phyloP scores from a whole-genome alignment of 176 grass and related monocot species.

The Elymus sibiricus region DNA sequence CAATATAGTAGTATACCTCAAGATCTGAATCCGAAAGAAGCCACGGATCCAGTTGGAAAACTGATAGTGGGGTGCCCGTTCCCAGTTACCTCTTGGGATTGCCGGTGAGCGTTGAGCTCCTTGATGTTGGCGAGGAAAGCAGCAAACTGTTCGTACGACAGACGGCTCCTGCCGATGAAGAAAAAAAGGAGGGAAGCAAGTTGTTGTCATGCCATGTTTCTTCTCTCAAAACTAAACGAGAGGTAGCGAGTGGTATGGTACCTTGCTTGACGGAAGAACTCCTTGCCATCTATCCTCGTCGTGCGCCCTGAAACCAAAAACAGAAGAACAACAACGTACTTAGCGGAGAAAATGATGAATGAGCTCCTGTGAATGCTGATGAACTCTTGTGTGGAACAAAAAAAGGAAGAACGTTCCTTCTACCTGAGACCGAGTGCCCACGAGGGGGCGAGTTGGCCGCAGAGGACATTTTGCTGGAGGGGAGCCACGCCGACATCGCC shows the following conservation, averaged over 20 bases:
- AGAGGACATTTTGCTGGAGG: constrained; percentile 87
- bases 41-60: not conserved
- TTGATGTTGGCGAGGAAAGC: constrained; percentile 93
- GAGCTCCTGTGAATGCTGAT: not conserved
- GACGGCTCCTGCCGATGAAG: constrained; percentile 56
- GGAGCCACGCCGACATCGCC: constrained; percentile 65
- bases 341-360: not conserved
- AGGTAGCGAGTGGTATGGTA: not conserved
- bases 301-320: constrained; percentile 42
- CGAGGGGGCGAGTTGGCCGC: constrained; percentile 76
- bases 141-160: constrained; percentile 95
- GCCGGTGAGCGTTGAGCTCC: constrained; percentile 87
- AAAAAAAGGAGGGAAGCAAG: not conserved
- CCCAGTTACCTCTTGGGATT: constrained; percentile 67
- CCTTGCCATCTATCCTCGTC: constrained; percentile 78
- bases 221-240: not conserved
- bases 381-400: not conserved
- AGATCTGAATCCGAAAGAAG: constrained; percentile 8
- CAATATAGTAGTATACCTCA: not conserved
- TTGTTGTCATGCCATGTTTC: not conserved
- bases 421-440: constrained; percentile 47
- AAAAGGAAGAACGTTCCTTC: not conserved
- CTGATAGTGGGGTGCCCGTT: not conserved
- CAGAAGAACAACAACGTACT: not conserved
- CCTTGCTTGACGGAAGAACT: constrained; percentile 98